A percentile compares a stretch with the other conserved stretches of the same genome.
Evolutionary conservation across 805 yeast species (phyloP).

Genomic region (Yamadazyma tumulicola): DNA sequence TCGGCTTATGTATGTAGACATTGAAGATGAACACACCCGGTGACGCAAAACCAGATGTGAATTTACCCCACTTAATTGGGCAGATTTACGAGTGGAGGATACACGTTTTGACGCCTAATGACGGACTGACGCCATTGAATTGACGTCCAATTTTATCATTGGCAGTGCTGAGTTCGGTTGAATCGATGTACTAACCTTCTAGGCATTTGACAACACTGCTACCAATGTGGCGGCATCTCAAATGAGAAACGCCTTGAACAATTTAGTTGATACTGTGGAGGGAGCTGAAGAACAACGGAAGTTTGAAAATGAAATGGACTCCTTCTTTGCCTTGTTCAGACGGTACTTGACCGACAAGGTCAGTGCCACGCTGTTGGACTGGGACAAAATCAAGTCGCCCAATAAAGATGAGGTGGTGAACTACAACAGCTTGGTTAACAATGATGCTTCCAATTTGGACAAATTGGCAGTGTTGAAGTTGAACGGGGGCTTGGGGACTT

Average conservation of each 20-base stretch:
- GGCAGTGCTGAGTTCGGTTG: too few species aligned
- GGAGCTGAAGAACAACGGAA: constrained; percentile 46
- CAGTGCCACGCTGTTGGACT: constrained; percentile 74
- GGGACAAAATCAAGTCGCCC: constrained; percentile 97
- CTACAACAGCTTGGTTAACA: constrained; percentile 50
- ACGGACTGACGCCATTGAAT: too few species aligned
- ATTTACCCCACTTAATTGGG: too few species aligned
- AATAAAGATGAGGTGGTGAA: constrained; percentile 83
- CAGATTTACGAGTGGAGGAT: too few species aligned
- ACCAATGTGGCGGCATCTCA: constrained; percentile 95
- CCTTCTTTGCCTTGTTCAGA: constrained; percentile 89
- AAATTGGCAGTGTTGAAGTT: constrained; percentile 93
- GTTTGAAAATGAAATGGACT: constrained; percentile 91
- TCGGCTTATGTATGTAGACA: constrained; percentile 56
- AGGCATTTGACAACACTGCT: constrained; percentile 92
- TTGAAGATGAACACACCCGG: too few species aligned
- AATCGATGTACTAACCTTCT: too few species aligned
- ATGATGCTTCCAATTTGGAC: constrained; percentile 49
- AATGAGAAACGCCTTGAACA: constrained; percentile 94
- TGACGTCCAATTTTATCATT: too few species aligned
- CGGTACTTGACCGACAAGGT: constrained; percentile 90
- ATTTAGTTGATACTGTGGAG: constrained; percentile 76
- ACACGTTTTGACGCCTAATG: too few species aligned
- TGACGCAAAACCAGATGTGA: neutral
- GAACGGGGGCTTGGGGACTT: constrained; percentile 98